Evolutionary conservation across 2,329 filamentous ascomycete genomes (phyloP), one percentile per base, ranked within the genome.

Genomic region (Xylariomycetidae sp.): DNA sequence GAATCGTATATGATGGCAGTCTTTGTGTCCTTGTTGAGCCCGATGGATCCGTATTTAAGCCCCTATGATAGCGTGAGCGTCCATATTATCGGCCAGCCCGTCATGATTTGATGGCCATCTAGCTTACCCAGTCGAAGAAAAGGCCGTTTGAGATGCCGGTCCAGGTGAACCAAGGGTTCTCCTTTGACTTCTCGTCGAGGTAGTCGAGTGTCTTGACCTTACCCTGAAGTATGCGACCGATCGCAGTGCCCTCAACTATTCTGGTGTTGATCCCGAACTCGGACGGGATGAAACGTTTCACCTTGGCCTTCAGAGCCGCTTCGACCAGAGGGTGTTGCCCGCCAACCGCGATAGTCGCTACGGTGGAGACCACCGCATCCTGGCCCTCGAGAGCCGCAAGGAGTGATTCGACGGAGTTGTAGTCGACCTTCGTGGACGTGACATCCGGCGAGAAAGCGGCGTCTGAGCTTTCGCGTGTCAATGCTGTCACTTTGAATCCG

Each of bases 51-150:
- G 9, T 54, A 52, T 10, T 52, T 56, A 25, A 80, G 58, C 11
- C 67, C 67, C 67, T 66, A 40, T 13, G n/a, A n/a, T n/a, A n/a
- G n/a, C n/a, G n/a, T n/a, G n/a, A n/a, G n/a, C n/a, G n/a, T n/a
- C n/a, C n/a, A n/a, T n/a, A n/a, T n/a, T n/a, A n/a, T n/a, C n/a
- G n/a, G n/a, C n/a, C n/a, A n/a, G n/a, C n/a, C n/a, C n/a, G n/a
- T n/a, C n/a, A n/a, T n/a, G n/a, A n/a, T n/a, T n/a, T n/a, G n/a
- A n/a, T n/a, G n/a, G 13, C 11, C 20, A 23, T 23, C 20, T 23
- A 23, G n/a, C 45, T 15, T 50, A 69, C 66, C 72, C 70, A 76
- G 48, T 83, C 79, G 49, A 83, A 79, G 54, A 83, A 77, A 3
- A 71, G 58, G 0, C 77, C 75, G 7, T 62, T 72, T 4, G 76